A percentile compares a stretch with the other conserved stretches of the same genome.
phyloP scores from a whole-genome alignment of 2,329 filamentous ascomycete genomes.

The Cyphellophora europaea region DNA sequence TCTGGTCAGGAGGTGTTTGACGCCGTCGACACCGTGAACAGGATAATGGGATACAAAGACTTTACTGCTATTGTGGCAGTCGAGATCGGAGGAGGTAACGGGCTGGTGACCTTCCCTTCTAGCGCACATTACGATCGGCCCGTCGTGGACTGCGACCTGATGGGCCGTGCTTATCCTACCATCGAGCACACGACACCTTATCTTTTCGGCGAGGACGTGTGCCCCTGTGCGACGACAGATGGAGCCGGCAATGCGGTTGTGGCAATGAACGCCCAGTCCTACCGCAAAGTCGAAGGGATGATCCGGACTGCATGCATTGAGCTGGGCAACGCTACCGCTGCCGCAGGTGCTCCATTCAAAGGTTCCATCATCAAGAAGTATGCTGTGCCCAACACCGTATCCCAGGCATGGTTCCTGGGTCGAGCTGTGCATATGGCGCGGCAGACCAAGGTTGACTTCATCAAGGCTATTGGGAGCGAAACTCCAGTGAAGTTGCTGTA shows the following conservation, averaged over 20 bases:
- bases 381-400: conserved; percentile 22
- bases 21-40: conserved; percentile 28
- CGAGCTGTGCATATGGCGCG: conserved; percentile 21
- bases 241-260: conserved; percentile 31
- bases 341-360: conserved; percentile 16
- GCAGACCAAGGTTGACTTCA: conserved; percentile 23
- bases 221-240: conserved; percentile 29
- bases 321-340: conserved; percentile 19
- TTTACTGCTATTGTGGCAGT: conserved; percentile 27
- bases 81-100: conserved; percentile 30
- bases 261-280: conserved; percentile 20
- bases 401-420: conserved; percentile 24
- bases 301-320: conserved; percentile 20
- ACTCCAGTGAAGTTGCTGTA: conserved; percentile 29
- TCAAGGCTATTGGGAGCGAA: conserved; percentile 31
- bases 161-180: conserved; percentile 39
- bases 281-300: conserved; percentile 19
- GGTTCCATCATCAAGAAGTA: conserved; percentile 20
- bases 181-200: conserved; percentile 35
- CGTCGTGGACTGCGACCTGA: conserved; percentile 38
- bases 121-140: conserved; percentile 27
- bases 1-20: conserved; percentile 20
- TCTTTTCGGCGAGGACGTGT: conserved; percentile 32
- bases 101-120: conserved; percentile 23
- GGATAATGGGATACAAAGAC: conserved; percentile 22